Percentiles rank a stretch among this genome's conserved stretches.
phyloP scores from a whole-genome alignment of 306 rosid genomes.

The Bauhinia variegata region DNA sequence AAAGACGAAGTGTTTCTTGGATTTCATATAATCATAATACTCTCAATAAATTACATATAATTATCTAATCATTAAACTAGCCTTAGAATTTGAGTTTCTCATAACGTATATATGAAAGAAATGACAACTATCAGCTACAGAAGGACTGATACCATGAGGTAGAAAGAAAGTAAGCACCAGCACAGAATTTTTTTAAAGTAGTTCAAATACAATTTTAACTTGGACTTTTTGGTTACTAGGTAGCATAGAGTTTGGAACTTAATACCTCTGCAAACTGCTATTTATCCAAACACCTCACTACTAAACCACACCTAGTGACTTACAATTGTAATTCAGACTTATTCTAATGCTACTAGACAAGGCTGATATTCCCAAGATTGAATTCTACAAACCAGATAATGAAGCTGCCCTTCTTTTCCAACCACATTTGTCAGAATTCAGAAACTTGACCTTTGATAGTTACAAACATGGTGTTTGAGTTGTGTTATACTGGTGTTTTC shows the following conservation, averaged over 20 bases:
- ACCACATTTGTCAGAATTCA: background rate
- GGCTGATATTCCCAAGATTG: background rate
- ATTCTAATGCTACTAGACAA: background rate
- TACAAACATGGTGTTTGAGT: background rate
- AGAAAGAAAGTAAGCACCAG: background rate
- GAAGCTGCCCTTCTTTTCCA: conserved; percentile 5
- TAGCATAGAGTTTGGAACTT: too few species aligned
- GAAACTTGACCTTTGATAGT: conserved; percentile 13
- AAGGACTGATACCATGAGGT: background rate
- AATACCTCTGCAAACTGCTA: too few species aligned
- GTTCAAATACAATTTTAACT: background rate
- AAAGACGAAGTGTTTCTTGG: background rate
- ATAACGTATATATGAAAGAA: background rate
- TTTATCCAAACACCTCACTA: too few species aligned
- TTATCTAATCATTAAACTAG: background rate
- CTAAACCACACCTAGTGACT: too few species aligned
- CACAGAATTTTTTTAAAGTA: background rate
- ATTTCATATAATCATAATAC: background rate
- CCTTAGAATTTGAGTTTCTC: background rate
- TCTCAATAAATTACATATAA: background rate
- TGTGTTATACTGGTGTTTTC: background rate
- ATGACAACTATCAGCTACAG: background rate
- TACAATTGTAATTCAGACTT: background rate
- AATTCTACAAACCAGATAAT: conserved; percentile 14
- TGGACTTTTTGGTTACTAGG: too few species aligned